These are phyloP conservation scores for Xerocomus brunneocitrinus DNA, from an alignment of 768 basidiomycete genomes.

Conservation along the genomic window DNA sequence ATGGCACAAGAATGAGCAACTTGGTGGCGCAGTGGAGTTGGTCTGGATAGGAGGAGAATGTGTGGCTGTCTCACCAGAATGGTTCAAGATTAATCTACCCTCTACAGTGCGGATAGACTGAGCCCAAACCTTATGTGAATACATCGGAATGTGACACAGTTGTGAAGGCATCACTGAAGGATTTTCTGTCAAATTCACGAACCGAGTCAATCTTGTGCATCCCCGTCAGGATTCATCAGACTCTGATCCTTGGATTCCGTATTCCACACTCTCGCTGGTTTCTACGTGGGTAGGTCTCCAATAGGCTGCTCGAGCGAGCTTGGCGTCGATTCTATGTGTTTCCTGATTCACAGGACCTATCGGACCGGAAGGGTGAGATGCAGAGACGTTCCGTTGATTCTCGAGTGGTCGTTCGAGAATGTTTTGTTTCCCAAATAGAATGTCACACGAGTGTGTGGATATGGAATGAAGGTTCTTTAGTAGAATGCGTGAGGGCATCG, in stretches of 20 bases:
- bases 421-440: not conserved
- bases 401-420: not conserved
- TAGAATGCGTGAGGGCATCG: slow-evolving; percentile 6
- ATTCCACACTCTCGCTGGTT: not conserved
- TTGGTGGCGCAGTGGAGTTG: not conserved
- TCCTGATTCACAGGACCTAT: slow-evolving; percentile 2
- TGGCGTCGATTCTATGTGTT: not conserved
- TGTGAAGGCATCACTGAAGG: slow-evolving; percentile 2
- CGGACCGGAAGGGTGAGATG: slow-evolving; percentile 6
- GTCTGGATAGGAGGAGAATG: not conserved
- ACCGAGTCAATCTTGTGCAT: not conserved
- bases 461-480: not conserved
- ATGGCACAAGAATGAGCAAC: not conserved
- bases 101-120: not conserved
- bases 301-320: slow-evolving; percentile 3
- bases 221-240: not conserved
- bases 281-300: slow-evolving; percentile 6
- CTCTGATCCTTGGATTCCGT: slow-evolving; percentile 13
- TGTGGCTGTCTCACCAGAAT: not conserved
- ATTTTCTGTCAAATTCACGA: slow-evolving; percentile 2
- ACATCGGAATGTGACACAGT: not conserved
- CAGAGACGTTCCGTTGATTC: slow-evolving; percentile 1
- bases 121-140: slow-evolving; percentile 4
- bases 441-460: slow-evolving; percentile 3
- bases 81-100: not conserved